Conservation (phyloP, 78 protist species). For the Dictyostelium capitatum region DNA sequence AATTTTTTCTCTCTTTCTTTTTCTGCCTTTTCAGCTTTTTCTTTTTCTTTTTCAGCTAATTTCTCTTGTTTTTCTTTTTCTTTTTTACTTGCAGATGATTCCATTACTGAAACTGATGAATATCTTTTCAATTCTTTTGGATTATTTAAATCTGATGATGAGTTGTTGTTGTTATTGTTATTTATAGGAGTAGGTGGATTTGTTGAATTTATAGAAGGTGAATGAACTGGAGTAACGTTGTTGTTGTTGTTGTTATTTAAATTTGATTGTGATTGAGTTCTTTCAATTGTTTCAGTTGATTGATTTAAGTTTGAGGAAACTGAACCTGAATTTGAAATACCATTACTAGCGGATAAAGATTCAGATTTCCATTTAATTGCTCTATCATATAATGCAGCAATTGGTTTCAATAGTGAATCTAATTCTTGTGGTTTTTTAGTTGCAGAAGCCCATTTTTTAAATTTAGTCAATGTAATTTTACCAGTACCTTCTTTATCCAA, state of each 20-base stretch:
- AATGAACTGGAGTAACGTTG: background rate
- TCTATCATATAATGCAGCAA: slow-evolving; percentile 56
- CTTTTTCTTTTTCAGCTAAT: slow-evolving; percentile 8
- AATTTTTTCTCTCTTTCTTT: slow-evolving; percentile 7
- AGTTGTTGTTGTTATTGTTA: background rate
- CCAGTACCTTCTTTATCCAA: slow-evolving; percentile 42
- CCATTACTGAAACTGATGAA: slow-evolving; percentile 64
- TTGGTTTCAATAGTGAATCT: slow-evolving; percentile 58
- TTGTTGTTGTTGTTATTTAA: background rate
- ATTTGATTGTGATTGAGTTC: slow-evolving; percentile 26
- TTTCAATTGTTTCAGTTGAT: slow-evolving; percentile 34
- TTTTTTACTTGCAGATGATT: background rate
- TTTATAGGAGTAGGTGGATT: background rate
- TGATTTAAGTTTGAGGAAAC: background rate
- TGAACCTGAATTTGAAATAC: background rate
- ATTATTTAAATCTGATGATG: slow-evolving; percentile 16
- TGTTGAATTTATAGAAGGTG: background rate
- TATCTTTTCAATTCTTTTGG: slow-evolving; percentile 77
- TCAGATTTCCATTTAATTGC: slow-evolving; percentile 52
- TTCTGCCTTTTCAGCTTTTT: background rate
- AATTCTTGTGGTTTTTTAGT: slow-evolving; percentile 68
- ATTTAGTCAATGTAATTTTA: slow-evolving; percentile 38
- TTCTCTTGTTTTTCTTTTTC: slow-evolving; percentile 5
- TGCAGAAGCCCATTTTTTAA: slow-evolving; percentile 56
- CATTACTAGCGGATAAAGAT: background rate